Conservation (phyloP, 306 rosid genomes). For the Lathyrus tuberosus region DNA sequence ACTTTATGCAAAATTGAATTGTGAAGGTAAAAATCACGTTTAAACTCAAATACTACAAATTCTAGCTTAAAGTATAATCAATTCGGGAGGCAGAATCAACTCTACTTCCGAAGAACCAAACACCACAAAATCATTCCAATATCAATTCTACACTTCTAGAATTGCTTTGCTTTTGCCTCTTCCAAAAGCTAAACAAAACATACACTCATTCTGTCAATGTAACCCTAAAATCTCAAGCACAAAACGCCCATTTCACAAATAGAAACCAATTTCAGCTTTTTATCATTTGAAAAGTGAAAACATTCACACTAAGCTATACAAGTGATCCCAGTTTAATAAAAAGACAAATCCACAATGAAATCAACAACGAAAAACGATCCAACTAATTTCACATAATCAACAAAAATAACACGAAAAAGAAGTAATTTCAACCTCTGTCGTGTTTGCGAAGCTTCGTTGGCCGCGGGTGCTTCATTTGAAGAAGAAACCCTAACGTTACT, state of each 20-base stretch:
- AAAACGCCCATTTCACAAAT: background rate
- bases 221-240: no score
- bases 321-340: background rate
- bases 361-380: background rate
- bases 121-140: no score
- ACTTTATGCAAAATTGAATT: no score
- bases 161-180: no score
- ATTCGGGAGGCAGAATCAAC: no score
- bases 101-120: no score
- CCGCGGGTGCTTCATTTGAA: constrained; percentile 42
- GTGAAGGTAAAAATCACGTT: no score
- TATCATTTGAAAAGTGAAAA: background rate
- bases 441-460: constrained; percentile 65
- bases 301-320: constrained; percentile 3
- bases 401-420: background rate
- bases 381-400: constrained; percentile 6
- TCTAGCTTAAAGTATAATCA: no score
- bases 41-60: no score
- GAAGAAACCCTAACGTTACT: constrained; percentile 63
- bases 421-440: constrained; percentile 61
- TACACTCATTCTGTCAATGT: no score
- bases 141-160: no score
- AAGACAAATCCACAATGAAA: constrained; percentile 2
- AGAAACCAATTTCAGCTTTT: background rate
- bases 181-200: no score